Evolutionary conservation across 2,329 filamentous ascomycete genomes (phyloP).

Genomic region (Neofusicoccum laricinum): DNA sequence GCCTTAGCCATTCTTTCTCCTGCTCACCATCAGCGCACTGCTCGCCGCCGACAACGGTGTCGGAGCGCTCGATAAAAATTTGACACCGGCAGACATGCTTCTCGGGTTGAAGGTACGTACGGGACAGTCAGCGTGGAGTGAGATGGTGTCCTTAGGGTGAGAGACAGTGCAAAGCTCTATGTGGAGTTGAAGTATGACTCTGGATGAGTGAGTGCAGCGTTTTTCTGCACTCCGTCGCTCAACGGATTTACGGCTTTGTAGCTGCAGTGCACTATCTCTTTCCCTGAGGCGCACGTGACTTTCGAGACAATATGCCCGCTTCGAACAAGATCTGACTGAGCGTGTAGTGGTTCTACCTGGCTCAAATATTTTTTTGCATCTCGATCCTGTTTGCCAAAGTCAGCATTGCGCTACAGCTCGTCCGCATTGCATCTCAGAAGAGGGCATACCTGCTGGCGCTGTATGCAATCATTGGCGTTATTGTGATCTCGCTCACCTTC

Average conservation of each 20-base stretch:
- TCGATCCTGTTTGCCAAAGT: conserved; percentile 36
- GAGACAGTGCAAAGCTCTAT: too few species aligned
- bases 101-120: conserved; percentile 18
- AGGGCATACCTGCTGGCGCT: conserved; percentile 26
- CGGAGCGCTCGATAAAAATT: conserved; percentile 23
- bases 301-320: background rate
- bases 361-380: conserved; percentile 35
- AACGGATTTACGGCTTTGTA: too few species aligned
- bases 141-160: too few species aligned
- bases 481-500: conserved; percentile 30
- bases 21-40: conserved; percentile 26
- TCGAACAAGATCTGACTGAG: conserved; percentile 5
- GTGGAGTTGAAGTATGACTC: too few species aligned
- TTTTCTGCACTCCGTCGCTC: too few species aligned
- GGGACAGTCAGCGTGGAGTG: too few species aligned
- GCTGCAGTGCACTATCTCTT: too few species aligned
- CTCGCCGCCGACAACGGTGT: conserved; percentile 30
- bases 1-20: conserved; percentile 24
- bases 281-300: too few species aligned
- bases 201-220: too few species aligned
- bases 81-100: background rate
- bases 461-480: conserved; percentile 27
- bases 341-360: conserved; percentile 35
- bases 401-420: conserved; percentile 35
- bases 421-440: conserved; percentile 31